Evolutionary conservation across 306 rosid genomes (phyloP).

Genomic region (Prunus davidiana): DNA sequence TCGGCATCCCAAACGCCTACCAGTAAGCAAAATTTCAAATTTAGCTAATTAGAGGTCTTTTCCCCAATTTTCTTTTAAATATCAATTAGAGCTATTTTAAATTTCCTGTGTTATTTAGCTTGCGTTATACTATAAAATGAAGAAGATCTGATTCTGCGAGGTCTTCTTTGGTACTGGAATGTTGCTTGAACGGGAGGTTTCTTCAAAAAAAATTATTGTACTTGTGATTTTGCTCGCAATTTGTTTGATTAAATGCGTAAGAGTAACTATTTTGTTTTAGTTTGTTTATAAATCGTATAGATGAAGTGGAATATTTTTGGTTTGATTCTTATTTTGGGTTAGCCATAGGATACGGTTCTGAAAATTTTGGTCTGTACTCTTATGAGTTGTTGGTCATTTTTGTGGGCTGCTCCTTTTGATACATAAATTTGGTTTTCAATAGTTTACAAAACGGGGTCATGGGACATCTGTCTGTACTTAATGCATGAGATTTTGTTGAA

Average conservation of each 20-base stretch:
- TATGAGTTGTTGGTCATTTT: background rate
- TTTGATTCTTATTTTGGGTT: background rate
- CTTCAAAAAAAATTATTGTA: background rate
- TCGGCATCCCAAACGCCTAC: background rate
- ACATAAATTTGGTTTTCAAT: background rate
- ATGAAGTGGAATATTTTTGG: background rate
- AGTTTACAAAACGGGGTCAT: background rate
- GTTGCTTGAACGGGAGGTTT: background rate
- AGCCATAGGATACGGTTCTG: background rate
- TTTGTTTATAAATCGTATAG: background rate
- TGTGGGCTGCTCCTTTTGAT: background rate
- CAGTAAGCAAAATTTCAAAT: background rate
- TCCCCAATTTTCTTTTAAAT: background rate
- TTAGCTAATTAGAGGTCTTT: background rate
- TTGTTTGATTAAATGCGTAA: background rate
- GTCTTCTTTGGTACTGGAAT: background rate
- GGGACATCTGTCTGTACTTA: background rate
- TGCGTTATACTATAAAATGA: background rate
- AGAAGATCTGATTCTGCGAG: background rate
- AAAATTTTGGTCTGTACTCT: background rate
- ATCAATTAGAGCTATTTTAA: background rate
- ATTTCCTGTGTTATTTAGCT: background rate
- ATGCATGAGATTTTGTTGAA: background rate
- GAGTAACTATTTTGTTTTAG: background rate
- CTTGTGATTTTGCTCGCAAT: background rate